Percentiles rank a stretch among this genome's conserved stretches.
Conservation (phyloP, 495 filamentous ascomycete species). For the Talaromyces trachyspermus region DNA sequence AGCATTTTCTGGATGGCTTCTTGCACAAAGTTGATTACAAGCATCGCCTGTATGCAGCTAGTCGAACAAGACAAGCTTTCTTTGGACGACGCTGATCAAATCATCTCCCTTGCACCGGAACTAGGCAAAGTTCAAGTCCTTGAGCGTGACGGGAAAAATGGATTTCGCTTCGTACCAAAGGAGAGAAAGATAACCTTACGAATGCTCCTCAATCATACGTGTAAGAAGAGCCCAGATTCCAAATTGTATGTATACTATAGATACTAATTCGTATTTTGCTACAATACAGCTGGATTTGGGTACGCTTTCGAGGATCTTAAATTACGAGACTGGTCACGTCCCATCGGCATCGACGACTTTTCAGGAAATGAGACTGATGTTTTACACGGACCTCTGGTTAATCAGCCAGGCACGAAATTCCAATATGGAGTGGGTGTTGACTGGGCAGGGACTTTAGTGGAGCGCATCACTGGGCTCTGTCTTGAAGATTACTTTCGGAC, state of each 20-base stretch:
- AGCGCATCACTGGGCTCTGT: constrained; percentile 38
- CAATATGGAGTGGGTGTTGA: constrained; percentile 49
- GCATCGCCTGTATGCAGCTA: constrained; percentile 49
- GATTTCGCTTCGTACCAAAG: constrained; percentile 32
- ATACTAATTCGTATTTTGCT: not conserved
- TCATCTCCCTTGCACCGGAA: constrained; percentile 42
- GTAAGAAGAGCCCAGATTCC: constrained; percentile 14
- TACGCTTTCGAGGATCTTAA: constrained; percentile 46
- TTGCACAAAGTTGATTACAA: constrained; percentile 44
- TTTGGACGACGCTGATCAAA: constrained; percentile 39
- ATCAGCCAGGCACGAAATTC: constrained; percentile 46
- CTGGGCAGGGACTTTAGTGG: constrained; percentile 49
- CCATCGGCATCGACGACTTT: constrained; percentile 44
- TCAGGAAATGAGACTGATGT: constrained; percentile 26
- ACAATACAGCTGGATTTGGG: constrained; percentile 29
- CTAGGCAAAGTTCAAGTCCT: constrained; percentile 37
- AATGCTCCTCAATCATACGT: constrained; percentile 51
- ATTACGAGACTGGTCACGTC: constrained; percentile 32
- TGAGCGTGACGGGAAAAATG: constrained; percentile 14
- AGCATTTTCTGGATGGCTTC: constrained; percentile 47
- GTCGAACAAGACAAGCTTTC: constrained; percentile 40
- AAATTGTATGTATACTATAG: not conserved
- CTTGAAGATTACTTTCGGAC: constrained; percentile 47
- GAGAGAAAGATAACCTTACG: constrained; percentile 46
- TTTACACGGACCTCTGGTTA: constrained; percentile 38